These are phyloP conservation scores for Podosphaera aphanis DNA, from an alignment of 2,329 filamentous ascomycete species.

Conservation along the genomic window DNA sequence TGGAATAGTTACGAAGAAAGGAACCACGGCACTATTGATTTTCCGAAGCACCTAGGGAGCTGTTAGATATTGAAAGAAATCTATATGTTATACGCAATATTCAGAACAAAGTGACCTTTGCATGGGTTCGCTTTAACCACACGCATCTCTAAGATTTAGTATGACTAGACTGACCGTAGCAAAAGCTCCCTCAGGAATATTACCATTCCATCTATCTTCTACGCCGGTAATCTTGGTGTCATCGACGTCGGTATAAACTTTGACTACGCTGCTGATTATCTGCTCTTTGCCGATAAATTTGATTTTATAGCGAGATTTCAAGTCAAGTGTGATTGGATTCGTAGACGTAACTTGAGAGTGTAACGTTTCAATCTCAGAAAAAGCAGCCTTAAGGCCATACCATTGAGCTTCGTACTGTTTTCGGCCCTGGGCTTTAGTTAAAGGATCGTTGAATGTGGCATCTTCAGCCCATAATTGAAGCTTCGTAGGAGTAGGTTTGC, in stretches of 20 bases:
- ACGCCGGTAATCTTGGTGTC: constrained; percentile 24
- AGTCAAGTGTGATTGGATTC: constrained; percentile 35
- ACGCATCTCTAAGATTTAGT: constrained; percentile 16
- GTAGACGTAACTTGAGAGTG: constrained; percentile 27
- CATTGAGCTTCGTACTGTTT: constrained; percentile 25
- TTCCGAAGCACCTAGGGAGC: constrained; percentile 24
- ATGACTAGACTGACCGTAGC: constrained; percentile 25
- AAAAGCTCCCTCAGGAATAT: constrained; percentile 25
- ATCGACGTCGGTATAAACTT: constrained; percentile 21
- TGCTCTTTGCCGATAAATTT: constrained; percentile 29
- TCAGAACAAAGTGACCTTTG: constrained; percentile 15
- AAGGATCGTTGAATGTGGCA: constrained; percentile 32
- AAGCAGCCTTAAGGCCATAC: constrained; percentile 36
- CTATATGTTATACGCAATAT: constrained; percentile 14
- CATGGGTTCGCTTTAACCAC: constrained; percentile 13
- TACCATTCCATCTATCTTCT: constrained; percentile 30
- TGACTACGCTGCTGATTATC: constrained; percentile 24
- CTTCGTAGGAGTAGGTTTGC: constrained; percentile 32
- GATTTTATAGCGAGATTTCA: constrained; percentile 28
- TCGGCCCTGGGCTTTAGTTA: constrained; percentile 32
- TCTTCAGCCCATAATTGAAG: constrained; percentile 34
- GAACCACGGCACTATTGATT: constrained; percentile 27
- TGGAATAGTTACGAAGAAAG: constrained; percentile 26
- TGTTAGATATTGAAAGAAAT: neutral
- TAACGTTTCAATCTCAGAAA: constrained; percentile 31